These are phyloP conservation scores for Fistulina hepatica DNA, from an alignment of 1,284 basidiomycete genomes.

Conservation along the genomic window DNA sequence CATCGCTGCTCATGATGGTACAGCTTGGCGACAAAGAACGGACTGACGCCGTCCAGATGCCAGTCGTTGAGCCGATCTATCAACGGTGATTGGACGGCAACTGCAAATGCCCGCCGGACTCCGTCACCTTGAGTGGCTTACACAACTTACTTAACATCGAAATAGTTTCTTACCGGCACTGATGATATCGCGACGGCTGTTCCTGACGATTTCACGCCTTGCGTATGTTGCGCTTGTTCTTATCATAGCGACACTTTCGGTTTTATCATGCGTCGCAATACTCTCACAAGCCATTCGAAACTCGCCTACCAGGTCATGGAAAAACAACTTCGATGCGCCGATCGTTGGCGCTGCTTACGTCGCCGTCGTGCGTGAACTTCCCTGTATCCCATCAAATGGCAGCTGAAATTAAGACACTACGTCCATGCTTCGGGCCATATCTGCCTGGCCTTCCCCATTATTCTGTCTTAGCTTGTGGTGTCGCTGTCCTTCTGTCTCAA, in stretches of 20 bases:
- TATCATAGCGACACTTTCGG: constrained; percentile 41
- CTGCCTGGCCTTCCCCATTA: neutral
- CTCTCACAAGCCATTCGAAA: constrained; percentile 62
- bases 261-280: constrained; percentile 50
- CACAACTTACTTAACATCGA: no score
- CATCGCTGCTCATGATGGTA: no score
- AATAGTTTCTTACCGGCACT: no score
- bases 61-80: no score
- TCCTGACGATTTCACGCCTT: constrained; percentile 30
- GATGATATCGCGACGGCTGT: no score
- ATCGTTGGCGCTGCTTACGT: constrained; percentile 56
- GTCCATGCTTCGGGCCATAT: neutral
- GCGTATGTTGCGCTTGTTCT: constrained; percentile 45
- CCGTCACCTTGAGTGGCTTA: no score
- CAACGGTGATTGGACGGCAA: no score
- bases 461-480: constrained; percentile 30
- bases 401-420: neutral
- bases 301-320: constrained; percentile 39
- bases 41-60: no score
- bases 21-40: no score
- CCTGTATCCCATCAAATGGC: neutral
- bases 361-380: constrained; percentile 40
- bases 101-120: no score
- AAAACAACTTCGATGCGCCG: constrained; percentile 51
- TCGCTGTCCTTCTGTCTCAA: constrained; percentile 56